Base-by-base conservation (phyloP, 495 filamentous ascomycete genomes). In the Cryomyces antarcticus region DNA sequence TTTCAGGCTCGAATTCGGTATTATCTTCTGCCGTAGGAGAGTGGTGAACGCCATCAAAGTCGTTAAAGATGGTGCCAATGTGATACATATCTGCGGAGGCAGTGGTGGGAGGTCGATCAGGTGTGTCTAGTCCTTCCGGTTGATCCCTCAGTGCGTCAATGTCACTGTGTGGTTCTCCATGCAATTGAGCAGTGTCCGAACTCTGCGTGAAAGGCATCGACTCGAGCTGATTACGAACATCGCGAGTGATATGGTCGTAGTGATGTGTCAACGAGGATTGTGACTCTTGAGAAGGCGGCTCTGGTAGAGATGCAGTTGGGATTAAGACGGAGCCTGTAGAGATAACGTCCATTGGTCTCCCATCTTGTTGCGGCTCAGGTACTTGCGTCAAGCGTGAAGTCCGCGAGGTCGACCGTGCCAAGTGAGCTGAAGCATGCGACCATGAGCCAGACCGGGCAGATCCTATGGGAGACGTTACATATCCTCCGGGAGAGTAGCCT, bases 21-120 rank as follows among this genome's bases (percentile, higher is more conserved):
- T 58, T 47, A 7, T 50, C 50, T 45, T 57, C 51, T 13, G 52
- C 43, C 49, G 53, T 30, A 61, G 66, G 70, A 28, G 73, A 64
- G 55, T 74, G 87, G 60, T 97, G 88, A 9, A 85, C 85, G 41
- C 89, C 89, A 63, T 96, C 89, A 53, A 97, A 97, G 56, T 93
- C 84, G 7, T 69, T 72, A 64, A 96, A 97, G 24, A 89, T 67
- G 1, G 31, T 63, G 61, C 53, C 33, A 35, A 75, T 75, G 55
- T 87, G 73, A 47, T 67, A 77, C 17, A 80, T 86, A 48, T 77
- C 76, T 13, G 57, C 66, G 6, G 83, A 86, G 2, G 69, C 76
- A 13, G 76, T 66, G 4, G 67, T 55, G 5, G 50, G 40, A 5
- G 58, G 59, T 17, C 59, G 62, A 33, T 57, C 52, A 29, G 62